Evolutionary conservation across 139 green algal genomes (phyloP).

Genomic region (Coccomyxa sp.): DNA sequence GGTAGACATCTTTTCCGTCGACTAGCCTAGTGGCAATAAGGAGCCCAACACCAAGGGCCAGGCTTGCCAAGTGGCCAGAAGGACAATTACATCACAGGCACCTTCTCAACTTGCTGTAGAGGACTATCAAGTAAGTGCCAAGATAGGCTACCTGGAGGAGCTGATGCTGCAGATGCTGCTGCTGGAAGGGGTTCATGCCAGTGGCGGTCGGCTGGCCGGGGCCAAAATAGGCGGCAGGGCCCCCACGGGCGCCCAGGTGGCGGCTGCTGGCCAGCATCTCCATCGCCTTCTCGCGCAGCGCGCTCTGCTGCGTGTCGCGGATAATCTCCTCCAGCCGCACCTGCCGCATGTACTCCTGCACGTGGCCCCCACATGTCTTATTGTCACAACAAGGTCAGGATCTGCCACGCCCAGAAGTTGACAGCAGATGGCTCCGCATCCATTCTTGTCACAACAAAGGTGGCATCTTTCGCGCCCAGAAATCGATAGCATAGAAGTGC

Average conservation of each 20-base stretch:
- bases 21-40: no score
- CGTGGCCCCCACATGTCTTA: background rate
- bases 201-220: no score
- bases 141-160: background rate
- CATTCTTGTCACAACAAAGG: no score
- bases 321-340: constrained; percentile 2
- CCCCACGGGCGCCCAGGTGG: background rate
- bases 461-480: no score
- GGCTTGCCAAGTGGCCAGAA: no score
- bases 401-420: background rate
- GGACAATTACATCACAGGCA: no score
- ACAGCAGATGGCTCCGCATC: no score
- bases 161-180: background rate
- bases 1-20: no score
- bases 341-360: constrained; percentile 5
- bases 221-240: background rate
- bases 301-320: background rate
- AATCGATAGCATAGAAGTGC: no score
- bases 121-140: background rate
- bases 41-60: no score
- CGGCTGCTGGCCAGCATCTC: background rate
- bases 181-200: background rate
- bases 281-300: constrained; percentile 2
- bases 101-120: no score
- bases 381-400: background rate